Conservation (phyloP, 306 rosid species). For the Prosopis cineraria region DNA sequence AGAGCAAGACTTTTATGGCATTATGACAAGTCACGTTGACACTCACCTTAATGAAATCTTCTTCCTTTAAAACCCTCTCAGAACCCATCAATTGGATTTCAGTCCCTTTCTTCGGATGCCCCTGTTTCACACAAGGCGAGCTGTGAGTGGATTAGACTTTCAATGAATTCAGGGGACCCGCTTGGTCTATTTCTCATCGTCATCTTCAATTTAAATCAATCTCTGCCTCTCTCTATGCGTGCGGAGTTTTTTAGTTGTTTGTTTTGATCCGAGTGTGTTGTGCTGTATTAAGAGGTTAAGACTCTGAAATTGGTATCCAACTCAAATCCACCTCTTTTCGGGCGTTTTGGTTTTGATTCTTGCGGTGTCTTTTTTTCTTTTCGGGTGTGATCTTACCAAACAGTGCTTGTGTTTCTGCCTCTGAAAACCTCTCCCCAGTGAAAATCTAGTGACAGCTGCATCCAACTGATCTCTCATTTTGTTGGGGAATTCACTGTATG, state of each 20-base stretch:
- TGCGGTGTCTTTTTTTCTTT: neutral
- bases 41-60: slow-evolving; percentile 21
- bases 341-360: slow-evolving; percentile 29
- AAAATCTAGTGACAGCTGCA: slow-evolving; percentile 46
- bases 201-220: neutral
- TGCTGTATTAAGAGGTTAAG: too few species aligned
- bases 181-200: slow-evolving; percentile 6
- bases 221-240: neutral
- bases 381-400: slow-evolving; percentile 27
- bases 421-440: slow-evolving; percentile 27
- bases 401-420: slow-evolving; percentile 25
- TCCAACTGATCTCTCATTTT: slow-evolving; percentile 39
- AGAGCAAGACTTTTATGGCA: slow-evolving; percentile 39
- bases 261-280: neutral
- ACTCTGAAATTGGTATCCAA: slow-evolving; percentile 2
- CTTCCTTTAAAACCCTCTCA: slow-evolving; percentile 29
- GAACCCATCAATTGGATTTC: slow-evolving; percentile 17
- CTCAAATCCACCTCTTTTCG: slow-evolving; percentile 21
- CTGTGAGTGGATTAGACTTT: slow-evolving; percentile 15
- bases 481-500: slow-evolving; percentile 46
- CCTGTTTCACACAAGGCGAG: neutral
- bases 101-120: slow-evolving; percentile 30
- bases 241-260: neutral
- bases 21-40: slow-evolving; percentile 35
- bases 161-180: slow-evolving; percentile 29